Conservation (phyloP, 139 green algal genomes). For the Deuterostichococcus epilithicus region DNA sequence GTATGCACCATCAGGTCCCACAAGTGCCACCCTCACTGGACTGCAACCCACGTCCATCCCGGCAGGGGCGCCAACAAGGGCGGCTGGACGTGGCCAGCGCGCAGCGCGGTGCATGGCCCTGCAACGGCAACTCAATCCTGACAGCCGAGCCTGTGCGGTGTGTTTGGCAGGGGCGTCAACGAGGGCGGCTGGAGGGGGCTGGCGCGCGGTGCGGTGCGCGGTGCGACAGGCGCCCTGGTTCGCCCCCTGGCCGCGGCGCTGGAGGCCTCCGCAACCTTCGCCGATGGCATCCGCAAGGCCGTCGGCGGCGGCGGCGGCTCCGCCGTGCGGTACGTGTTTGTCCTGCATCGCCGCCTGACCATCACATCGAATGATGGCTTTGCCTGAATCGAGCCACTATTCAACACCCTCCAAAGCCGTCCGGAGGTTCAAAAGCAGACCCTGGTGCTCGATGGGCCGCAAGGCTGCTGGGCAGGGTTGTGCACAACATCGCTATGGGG, state of each 20-base stretch:
- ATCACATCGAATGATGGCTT: background rate
- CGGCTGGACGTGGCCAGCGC: too few relatives aligned
- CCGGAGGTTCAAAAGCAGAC: background rate
- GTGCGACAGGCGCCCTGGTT: conserved; percentile 27
- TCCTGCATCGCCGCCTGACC: conserved; percentile 5
- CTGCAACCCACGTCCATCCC: too few relatives aligned
- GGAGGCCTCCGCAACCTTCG: conserved; percentile 29
- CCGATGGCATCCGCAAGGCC: conserved; percentile 27
- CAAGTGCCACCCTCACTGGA: too few relatives aligned
- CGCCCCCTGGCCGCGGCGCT: conserved; percentile 36
- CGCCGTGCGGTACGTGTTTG: conserved; percentile 27
- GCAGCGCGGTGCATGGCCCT: too few relatives aligned
- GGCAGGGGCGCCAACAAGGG: conserved; percentile 12
- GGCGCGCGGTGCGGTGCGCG: conserved; percentile 23
- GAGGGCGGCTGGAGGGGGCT: conserved; percentile 27
- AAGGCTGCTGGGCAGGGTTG: too few relatives aligned
- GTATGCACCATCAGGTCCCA: too few relatives aligned
- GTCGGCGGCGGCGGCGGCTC: conserved; percentile 29
- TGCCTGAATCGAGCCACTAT: too few relatives aligned
- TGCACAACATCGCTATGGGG: too few relatives aligned
- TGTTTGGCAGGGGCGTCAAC: conserved; percentile 1
- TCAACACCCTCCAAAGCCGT: background rate
- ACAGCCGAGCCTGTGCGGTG: too few relatives aligned
- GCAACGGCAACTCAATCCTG: too few relatives aligned
- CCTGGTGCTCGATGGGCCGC: too few relatives aligned